Evolutionary conservation across 139 green algal genomes (phyloP).

Genomic region (Picochlorum costavermella): DNA sequence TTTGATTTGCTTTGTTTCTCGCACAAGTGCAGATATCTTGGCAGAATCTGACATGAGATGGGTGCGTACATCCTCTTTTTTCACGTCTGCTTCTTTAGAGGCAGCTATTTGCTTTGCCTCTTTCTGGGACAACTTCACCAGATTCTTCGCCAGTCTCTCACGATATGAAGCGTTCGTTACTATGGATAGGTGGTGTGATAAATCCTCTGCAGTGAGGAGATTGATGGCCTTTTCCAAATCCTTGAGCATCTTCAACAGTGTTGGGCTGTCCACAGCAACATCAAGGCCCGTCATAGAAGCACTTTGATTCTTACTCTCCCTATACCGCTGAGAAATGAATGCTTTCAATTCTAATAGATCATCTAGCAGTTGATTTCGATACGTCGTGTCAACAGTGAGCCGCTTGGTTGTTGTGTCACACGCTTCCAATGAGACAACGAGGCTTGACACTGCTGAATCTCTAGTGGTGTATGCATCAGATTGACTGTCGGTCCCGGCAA

Average conservation of each 20-base stretch:
- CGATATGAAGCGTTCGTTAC: slow-evolving; percentile 5
- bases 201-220: not conserved
- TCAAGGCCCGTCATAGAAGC: slow-evolving; percentile 5
- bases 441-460: not conserved
- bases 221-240: slow-evolving; percentile 12
- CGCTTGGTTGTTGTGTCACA: slow-evolving; percentile 6
- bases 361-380: slow-evolving; percentile 20
- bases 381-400: slow-evolving; percentile 15
- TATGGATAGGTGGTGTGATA: not conserved
- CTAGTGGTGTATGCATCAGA: not conserved
- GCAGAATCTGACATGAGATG: slow-evolving; percentile 25
- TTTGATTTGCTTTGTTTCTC: slow-evolving; percentile 13
- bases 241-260: no score
- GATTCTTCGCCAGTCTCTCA: slow-evolving; percentile 9
- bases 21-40: slow-evolving; percentile 15
- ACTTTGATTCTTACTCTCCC: slow-evolving; percentile 3
- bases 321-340: slow-evolving; percentile 18
- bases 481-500: not conserved
- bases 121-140: slow-evolving; percentile 14
- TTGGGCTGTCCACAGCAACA: not conserved
- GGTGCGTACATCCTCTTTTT: slow-evolving; percentile 19
- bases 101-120: slow-evolving; percentile 21
- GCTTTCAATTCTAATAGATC: slow-evolving; percentile 26
- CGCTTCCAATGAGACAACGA: not conserved
- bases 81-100: slow-evolving; percentile 7